Evolutionary conservation across 768 basidiomycete genomes (phyloP), one percentile per base, ranked within the genome.

Genomic region (Trametes meyenii): DNA sequence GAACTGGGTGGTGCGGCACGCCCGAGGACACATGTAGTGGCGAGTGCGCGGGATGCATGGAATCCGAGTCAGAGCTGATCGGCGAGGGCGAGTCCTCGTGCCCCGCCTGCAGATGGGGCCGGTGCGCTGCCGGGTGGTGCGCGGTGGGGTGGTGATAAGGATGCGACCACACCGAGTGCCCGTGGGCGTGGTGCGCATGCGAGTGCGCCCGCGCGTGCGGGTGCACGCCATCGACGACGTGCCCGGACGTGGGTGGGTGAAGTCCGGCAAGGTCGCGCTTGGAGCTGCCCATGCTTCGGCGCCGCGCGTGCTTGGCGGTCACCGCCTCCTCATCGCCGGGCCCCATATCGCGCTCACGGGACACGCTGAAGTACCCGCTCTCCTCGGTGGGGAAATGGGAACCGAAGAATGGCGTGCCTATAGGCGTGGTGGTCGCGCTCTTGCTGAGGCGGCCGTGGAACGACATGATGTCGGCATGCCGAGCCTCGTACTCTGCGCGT

Each of bases 61-160:
- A 80, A 67, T 73, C 80, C 17, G 86, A 86, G 72, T 89, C 88
- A 24, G 87, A 88, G 68, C 86, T 88, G 66, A 84, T 80, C 45
- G 87, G 87, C 0, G 87, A 89, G 0, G 87, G 87, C 14, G 86
- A 85, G 51, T 88, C 86, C 50, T 88, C 87, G 59, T 79, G 82
- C 1, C 71, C 59, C 6, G 61, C 51, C 49, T 67, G 68, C 14
- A 66, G 59, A 52, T 68, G 61, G 55, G 70, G 60, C 62, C 65
- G 38, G 66, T 66, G 58, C 73, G 71, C 43, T 13, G 72, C 65
- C 21, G 77, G 71, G 59, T 76, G 78, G 66, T 66, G 58, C 73
- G 71, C 43, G 13, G 72, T 64, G 21, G 77, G 71, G 59, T 76
- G 78, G 38, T 77, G 75, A 70, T 82, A 81, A 24, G 84, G 79